phyloP scores from a whole-genome alignment of 2,329 filamentous ascomycete genomes.

The Ophiosphaerella herpotricha region DNA sequence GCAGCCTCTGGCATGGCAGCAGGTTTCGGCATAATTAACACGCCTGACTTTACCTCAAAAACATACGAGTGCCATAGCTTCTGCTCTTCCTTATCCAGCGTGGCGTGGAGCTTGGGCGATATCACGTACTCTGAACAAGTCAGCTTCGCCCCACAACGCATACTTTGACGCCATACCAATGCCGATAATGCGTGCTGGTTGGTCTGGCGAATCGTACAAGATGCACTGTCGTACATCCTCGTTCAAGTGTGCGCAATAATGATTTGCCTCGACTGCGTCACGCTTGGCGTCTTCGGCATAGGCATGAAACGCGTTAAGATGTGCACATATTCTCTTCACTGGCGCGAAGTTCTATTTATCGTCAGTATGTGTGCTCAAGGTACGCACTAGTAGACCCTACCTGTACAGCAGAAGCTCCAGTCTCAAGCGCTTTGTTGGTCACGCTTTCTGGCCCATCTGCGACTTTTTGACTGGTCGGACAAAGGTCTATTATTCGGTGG shows the following conservation, averaged over 20 bases:
- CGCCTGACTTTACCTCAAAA: slow-evolving; percentile 77
- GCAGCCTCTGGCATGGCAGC: slow-evolving; percentile 58
- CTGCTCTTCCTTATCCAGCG: slow-evolving; percentile 69
- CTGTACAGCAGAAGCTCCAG: slow-evolving; percentile 64
- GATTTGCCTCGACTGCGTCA: slow-evolving; percentile 72
- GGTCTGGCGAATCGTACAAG: slow-evolving; percentile 73
- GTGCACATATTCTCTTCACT: slow-evolving; percentile 75
- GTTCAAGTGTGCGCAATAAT: slow-evolving; percentile 81
- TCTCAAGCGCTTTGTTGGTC: slow-evolving; percentile 64
- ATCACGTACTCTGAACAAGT: slow-evolving; percentile 75
- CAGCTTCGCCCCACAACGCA: neutral
- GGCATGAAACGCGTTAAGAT: slow-evolving; percentile 84
- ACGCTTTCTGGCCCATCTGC: slow-evolving; percentile 58
- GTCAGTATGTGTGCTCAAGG: neutral
- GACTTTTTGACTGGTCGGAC: slow-evolving; percentile 48
- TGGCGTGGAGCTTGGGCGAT: slow-evolving; percentile 68
- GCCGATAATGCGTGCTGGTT: slow-evolving; percentile 75
- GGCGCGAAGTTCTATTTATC: slow-evolving; percentile 67
- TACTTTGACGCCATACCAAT: slow-evolving; percentile 49
- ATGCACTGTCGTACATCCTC: slow-evolving; percentile 83
- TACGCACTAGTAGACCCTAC: slow-evolving; percentile 33
- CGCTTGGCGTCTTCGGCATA: slow-evolving; percentile 75
- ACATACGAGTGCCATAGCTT: slow-evolving; percentile 78
- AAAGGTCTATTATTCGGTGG: slow-evolving; percentile 33
- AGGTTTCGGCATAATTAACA: slow-evolving; percentile 76